Conservation (phyloP, 2,329 filamentous ascomycete genomes). For the Aspergillus caelatus region DNA sequence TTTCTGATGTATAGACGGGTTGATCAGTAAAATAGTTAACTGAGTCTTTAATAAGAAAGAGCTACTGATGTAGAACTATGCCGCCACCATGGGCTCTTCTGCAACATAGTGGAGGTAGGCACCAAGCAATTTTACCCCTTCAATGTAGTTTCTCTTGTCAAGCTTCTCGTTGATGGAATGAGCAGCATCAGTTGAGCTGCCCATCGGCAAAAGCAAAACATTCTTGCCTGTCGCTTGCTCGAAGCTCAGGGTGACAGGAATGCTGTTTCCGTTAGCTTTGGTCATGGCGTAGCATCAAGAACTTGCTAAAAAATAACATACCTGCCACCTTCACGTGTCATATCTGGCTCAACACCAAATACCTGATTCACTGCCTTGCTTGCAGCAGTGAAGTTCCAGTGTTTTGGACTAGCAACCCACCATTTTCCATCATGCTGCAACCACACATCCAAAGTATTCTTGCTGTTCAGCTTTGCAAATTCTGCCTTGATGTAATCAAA, state of each 20-base stretch:
- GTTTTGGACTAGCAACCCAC: conserved; percentile 97
- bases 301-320: conserved; percentile 42
- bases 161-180: conserved; percentile 99
- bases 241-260: conserved; percentile 95
- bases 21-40: not conserved
- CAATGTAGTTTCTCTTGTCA: conserved; percentile 95
- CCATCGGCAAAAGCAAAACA: conserved; percentile 92
- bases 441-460: conserved; percentile 83
- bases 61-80: conserved; percentile 1
- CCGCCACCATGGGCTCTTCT: conserved; percentile 68
- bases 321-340: conserved; percentile 94
- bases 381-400: conserved; percentile 97
- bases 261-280: conserved; percentile 58
- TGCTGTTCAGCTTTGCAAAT: conserved; percentile 84
- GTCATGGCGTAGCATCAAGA: not conserved
- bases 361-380: conserved; percentile 95
- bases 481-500: conserved; percentile 80
- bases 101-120: conserved; percentile 96
- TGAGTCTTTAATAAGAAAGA: not conserved
- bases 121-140: conserved; percentile 93
- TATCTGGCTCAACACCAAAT: conserved; percentile 89
- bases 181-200: conserved; percentile 91
- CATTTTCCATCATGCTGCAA: conserved; percentile 93
- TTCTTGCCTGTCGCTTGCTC: conserved; percentile 99
- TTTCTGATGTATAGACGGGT: not conserved